Conservation (phyloP, 495 filamentous ascomycete species). For the Tuber calosporum region DNA sequence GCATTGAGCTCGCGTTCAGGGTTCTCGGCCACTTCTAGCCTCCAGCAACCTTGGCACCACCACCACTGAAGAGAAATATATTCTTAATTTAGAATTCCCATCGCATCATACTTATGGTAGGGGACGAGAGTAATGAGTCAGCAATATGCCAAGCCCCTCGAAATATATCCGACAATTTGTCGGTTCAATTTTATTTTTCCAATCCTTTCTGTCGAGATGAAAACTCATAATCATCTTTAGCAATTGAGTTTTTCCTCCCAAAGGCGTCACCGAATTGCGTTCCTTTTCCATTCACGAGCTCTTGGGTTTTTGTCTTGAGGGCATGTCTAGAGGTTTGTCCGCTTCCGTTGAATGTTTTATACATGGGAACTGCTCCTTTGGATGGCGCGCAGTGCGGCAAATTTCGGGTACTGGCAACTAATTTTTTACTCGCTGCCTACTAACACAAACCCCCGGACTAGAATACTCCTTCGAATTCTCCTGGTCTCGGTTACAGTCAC, state of each 20-base stretch:
- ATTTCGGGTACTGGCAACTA: neutral
- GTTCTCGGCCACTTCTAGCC: no score
- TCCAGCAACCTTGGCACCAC: no score
- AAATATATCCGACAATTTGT: neutral
- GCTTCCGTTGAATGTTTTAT: neutral
- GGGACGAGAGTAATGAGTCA: neutral
- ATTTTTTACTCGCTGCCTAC: constrained; percentile 15
- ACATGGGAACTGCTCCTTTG: neutral
- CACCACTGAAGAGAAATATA: no score
- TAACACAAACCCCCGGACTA: constrained; percentile 8
- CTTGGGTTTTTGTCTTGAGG: constrained; percentile 32
- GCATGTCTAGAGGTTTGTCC: constrained; percentile 36
- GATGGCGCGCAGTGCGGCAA: neutral
- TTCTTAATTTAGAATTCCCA: no score
- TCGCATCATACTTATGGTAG: no score
- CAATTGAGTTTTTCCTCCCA: neutral
- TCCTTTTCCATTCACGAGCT: neutral
- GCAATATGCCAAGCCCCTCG: neutral
- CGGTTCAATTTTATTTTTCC: neutral
- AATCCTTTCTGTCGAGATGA: neutral
- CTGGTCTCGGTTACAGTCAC: constrained; percentile 37
- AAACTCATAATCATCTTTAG: neutral
- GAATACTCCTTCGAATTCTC: constrained; percentile 12
- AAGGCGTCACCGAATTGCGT: neutral
- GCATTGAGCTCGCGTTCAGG: no score